Evolutionary conservation across 1,139 yeast genomes (phyloP), one percentile per base, ranked within the genome.

Genomic region (Geotrichum restrictum): DNA sequence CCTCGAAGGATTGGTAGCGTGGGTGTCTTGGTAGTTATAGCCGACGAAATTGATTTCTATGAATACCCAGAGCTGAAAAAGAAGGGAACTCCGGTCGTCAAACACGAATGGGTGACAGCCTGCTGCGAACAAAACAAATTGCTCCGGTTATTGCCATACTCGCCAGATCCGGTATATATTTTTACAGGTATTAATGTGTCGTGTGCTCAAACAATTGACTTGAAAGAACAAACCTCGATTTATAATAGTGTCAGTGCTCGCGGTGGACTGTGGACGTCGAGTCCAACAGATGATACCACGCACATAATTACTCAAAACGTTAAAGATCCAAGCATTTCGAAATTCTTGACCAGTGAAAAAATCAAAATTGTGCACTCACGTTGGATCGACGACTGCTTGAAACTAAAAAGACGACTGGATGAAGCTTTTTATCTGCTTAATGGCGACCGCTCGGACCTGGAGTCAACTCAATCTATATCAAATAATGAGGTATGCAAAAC

Each of bases 221-320:
- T 66, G 1, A 82, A 82, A 7, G 93, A 85, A 60, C 75, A 77
- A 49, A 91, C 83, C 54, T 80, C 78, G 11, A 76, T 85, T 18
- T 79, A 81, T 59, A 86, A 81, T 3, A 88, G 84, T 0, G 82
- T 85, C 0, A 68, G 78, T 32, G 84, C 87, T 0, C 75, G 86
- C 59, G 97, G 96, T 0, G 97, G 96, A 0, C 79, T 77, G 47
- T 83, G 74, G 63, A 70, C 81, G 52, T 84, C 83, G 53, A 74
- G 76, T n/a, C 68, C 89, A 34, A 81, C 88, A 8, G 77, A 78
- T 51, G 77, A 77, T 57, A 86, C 95, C 1, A 88, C 97, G 0
- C 97, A 91, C 72, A 74, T 88, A 48, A 72, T 91, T 14, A 79
- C 95, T 0, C 63, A 69, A 8, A 80, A 79, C 59, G 64, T 77